Conservation (phyloP, 2,329 filamentous ascomycete species). For the Teratosphaeria zuluensis region DNA sequence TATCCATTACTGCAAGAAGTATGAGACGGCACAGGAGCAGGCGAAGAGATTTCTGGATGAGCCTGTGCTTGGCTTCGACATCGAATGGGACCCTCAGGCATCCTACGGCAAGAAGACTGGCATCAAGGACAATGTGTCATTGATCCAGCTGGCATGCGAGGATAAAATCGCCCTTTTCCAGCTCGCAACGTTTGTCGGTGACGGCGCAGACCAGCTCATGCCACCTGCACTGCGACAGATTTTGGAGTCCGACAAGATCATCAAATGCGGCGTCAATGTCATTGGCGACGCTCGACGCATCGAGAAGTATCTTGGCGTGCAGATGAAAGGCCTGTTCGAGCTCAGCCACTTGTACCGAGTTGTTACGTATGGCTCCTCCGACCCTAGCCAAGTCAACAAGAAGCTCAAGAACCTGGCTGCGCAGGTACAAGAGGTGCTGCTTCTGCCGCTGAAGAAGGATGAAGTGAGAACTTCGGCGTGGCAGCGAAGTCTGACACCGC, state of each 20-base stretch:
- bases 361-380: conserved; percentile 53
- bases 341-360: conserved; percentile 73
- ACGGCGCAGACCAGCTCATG: conserved; percentile 47
- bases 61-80: conserved; percentile 71
- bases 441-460: conserved; percentile 68
- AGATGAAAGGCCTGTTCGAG: conserved; percentile 62
- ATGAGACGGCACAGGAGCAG: conserved; percentile 56
- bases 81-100: conserved; percentile 64
- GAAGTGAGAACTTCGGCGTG: conserved; percentile 67
- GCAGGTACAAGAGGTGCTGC: conserved; percentile 62
- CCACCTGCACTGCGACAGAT: conserved; percentile 60
- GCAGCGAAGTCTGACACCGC: conserved; percentile 50
- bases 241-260: conserved; percentile 59
- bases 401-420: conserved; percentile 54
- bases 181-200: conserved; percentile 48
- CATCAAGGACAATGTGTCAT: conserved; percentile 60
- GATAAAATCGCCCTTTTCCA: conserved; percentile 75
- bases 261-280: conserved; percentile 71
- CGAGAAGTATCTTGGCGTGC: conserved; percentile 53
- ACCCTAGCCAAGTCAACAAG: conserved; percentile 54
- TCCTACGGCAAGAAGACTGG: conserved; percentile 30
- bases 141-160: conserved; percentile 74
- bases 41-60: conserved; percentile 58
- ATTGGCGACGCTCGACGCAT: conserved; percentile 57
- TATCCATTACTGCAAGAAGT: conserved; percentile 69